A percentile compares a stretch with the other conserved stretches of the same genome.
These are phyloP conservation scores for Euphorbia lathyris DNA, from an alignment of 345 rosid genomes.

Conservation along the genomic window DNA sequence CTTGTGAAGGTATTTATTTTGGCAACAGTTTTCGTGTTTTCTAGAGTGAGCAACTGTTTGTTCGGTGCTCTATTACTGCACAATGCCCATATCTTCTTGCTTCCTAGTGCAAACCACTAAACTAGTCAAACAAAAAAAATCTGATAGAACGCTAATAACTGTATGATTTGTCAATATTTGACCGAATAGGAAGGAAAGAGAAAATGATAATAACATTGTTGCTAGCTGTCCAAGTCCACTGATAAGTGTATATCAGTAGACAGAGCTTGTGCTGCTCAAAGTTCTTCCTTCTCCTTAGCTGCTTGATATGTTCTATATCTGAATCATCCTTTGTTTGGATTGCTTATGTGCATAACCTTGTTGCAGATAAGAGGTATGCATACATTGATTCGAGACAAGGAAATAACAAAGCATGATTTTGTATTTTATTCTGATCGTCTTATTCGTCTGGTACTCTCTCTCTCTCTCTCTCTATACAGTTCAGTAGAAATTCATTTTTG, in stretches of 20 bases:
- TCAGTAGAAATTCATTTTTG: slow-evolving; percentile 6
- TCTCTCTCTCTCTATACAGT: slow-evolving; percentile 28
- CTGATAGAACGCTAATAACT: neutral
- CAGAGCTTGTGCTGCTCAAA: neutral
- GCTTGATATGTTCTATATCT: neutral
- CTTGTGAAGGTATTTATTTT: neutral
- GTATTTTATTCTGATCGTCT: slow-evolving; percentile 97
- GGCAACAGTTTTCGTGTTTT: slow-evolving; percentile 3
- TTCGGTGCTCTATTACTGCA: neutral
- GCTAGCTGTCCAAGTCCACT: neutral
- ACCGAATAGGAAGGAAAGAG: neutral
- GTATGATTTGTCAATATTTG: neutral
- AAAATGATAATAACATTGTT: neutral
- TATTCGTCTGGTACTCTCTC: slow-evolving; percentile 72
- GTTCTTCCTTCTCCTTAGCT: neutral
- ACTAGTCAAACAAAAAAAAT: neutral
- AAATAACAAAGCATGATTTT: slow-evolving; percentile 95
- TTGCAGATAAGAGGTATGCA: slow-evolving; percentile 98
- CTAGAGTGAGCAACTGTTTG: neutral
- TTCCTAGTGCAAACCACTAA: neutral
- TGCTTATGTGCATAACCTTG: neutral
- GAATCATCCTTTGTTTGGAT: slow-evolving; percentile 1
- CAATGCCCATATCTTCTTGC: slow-evolving; percentile 1
- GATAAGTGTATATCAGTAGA: neutral
- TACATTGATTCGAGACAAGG: slow-evolving; percentile 91